Evolutionary conservation across 2,329 filamentous ascomycete genomes (phyloP).

Genomic region (Amauroascus verrucosus): DNA sequence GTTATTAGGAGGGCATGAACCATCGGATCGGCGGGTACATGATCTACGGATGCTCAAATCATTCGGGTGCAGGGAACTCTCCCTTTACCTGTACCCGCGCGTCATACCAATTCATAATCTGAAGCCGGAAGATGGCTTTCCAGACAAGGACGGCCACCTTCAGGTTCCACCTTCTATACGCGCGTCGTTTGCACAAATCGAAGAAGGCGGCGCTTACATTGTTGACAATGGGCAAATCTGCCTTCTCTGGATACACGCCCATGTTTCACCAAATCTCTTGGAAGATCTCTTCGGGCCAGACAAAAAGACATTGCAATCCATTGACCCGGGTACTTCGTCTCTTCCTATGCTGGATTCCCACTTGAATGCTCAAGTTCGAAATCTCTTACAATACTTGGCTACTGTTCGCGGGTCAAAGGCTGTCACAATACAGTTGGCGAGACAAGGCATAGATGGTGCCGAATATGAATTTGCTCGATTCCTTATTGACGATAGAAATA

Average conservation of each 20-base stretch:
- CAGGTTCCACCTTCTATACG: slow-evolving; percentile 71
- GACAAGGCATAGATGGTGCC: slow-evolving; percentile 86
- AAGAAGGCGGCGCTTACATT: slow-evolving; percentile 86
- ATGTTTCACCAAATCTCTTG: slow-evolving; percentile 85
- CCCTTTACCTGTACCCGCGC: slow-evolving; percentile 86
- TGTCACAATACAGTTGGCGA: slow-evolving; percentile 75
- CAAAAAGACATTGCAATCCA: slow-evolving; percentile 56
- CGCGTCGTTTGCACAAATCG: slow-evolving; percentile 75
- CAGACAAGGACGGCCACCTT: slow-evolving; percentile 82
- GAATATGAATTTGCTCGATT: slow-evolving; percentile 93
- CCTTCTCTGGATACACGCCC: slow-evolving; percentile 82
- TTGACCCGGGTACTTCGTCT: slow-evolving; percentile 71
- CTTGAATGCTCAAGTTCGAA: slow-evolving; percentile 87
- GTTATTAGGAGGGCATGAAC: slow-evolving; percentile 62
- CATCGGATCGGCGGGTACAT: slow-evolving; percentile 79
- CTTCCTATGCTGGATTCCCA: slow-evolving; percentile 82
- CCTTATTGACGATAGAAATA: slow-evolving; percentile 89
- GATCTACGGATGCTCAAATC: slow-evolving; percentile 83
- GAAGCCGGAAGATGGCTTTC: slow-evolving; percentile 76
- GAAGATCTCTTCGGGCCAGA: slow-evolving; percentile 80
- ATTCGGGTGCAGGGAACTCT: slow-evolving; percentile 77
- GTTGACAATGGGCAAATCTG: slow-evolving; percentile 92
- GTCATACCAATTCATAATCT: slow-evolving; percentile 90
- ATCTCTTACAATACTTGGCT: slow-evolving; percentile 79
- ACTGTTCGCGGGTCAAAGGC: slow-evolving; percentile 75